Evolutionary conservation across 768 basidiomycete genomes (phyloP).

Genomic region (Cyclocybe cylindracea): DNA sequence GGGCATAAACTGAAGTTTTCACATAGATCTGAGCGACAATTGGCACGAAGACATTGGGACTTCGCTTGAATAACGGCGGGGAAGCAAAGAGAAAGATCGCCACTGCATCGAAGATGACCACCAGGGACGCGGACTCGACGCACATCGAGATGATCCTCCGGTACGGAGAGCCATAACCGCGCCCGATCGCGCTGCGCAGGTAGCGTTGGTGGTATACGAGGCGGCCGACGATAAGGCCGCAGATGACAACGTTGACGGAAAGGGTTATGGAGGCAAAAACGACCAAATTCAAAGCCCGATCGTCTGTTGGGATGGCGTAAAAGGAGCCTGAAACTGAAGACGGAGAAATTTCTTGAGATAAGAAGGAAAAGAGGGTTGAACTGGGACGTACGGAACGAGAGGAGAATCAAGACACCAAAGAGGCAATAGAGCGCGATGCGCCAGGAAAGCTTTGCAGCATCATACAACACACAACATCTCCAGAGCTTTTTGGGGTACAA

Average conservation of each 20-base stretch:
- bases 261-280: constrained; percentile 4
- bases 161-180: constrained; percentile 2
- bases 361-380: background rate
- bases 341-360: background rate
- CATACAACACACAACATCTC: constrained; percentile 3
- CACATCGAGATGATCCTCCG: constrained; percentile 1
- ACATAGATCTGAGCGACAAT: constrained; percentile 8
- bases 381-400: background rate
- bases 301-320: background rate
- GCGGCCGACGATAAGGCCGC: constrained; percentile 2
- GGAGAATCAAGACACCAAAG: background rate
- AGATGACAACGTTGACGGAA: constrained; percentile 1
- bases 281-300: background rate
- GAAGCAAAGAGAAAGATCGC: background rate
- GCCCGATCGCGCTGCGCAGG: background rate
- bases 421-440: background rate
- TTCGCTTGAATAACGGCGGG: background rate
- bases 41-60: background rate
- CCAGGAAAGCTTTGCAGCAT: background rate
- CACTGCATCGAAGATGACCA: constrained; percentile 5
- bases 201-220: constrained; percentile 3
- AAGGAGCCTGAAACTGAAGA: background rate
- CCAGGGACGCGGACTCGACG: constrained; percentile 6
- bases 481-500: constrained; percentile 1
- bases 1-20: background rate